Evolutionary conservation across 176 grass and related monocot genomes (phyloP), one percentile per base, ranked within the genome.

Genomic region (Eleusine indica): DNA sequence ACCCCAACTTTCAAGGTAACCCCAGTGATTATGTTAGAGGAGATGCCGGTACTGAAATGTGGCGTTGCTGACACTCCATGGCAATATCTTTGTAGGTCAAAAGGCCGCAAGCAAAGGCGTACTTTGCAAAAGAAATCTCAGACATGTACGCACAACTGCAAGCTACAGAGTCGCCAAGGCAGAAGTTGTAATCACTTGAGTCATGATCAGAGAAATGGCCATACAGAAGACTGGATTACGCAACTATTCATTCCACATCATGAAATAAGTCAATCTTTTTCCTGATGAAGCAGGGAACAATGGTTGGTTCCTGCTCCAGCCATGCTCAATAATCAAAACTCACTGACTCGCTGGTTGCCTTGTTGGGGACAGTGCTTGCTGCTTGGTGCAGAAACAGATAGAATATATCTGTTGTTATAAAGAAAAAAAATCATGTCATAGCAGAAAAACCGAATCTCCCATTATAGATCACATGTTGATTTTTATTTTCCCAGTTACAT

Each of bases 1-100:
- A 98, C 96, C 74, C 96, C 96, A 62, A 98, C 96, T 53, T 94
- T 98, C 85, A 98, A 98, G 93, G 96, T 86, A 88, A 48, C 56
- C 32, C 54, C 57, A 28, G 30, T 43, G 69, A 40, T 86, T 51
- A 44, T 78, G 60, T 67, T 81, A 14, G 52, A 79, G 25, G 75
- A 43, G 28, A 63, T 54, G 52, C 14, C 41, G 21, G 28, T 75
- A 3, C 41, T 78, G 25, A 46, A 47, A 53, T 25, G 69, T 64
- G 44, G 18, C 71, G 53, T 22, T 47, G 9, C 44, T 67, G 9
- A 73, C 32, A 68, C 15, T 64, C n/a, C n/a, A 10, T 77, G 28
- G 32, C 10, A 6, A 68, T 66, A 25, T 15, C 82, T 86, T 21
- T 32, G 71, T 77, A 99, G 96, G 71, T 99, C 14, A 99, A 99